Conservation (phyloP, 352 stramenopile genomes). For the Phytophthora pisi region DNA sequence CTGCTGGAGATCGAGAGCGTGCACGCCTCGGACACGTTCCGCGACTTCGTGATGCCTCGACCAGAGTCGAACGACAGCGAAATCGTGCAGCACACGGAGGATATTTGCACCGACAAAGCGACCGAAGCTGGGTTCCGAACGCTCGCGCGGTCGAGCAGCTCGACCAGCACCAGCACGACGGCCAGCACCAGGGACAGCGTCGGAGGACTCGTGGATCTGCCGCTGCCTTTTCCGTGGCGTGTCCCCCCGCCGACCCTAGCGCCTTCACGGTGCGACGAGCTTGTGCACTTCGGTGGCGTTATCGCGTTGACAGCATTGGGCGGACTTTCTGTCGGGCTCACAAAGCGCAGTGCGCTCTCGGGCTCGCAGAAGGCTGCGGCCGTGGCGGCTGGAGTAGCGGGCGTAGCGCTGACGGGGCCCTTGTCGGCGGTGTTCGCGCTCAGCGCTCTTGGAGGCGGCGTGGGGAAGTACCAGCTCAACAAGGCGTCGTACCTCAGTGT, state of each 20-base stretch:
- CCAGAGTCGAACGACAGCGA: constrained; percentile 42
- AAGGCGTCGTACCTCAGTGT: constrained; percentile 63
- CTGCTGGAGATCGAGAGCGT: constrained; percentile 64
- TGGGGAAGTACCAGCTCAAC: constrained; percentile 73
- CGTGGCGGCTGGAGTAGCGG: constrained; percentile 57
- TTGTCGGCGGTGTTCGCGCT: constrained; percentile 59
- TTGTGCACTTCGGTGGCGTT: constrained; percentile 50
- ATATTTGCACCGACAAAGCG: constrained; percentile 6
- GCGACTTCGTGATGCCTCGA: constrained; percentile 54
- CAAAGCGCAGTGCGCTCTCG: constrained; percentile 58
- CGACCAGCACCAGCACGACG: constrained; percentile 25
- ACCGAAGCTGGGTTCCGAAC: not conserved
- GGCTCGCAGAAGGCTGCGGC: constrained; percentile 60
- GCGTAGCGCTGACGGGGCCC: constrained; percentile 56
- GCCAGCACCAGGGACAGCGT: constrained; percentile 31
- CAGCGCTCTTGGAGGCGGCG: constrained; percentile 55
- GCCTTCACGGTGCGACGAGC: constrained; percentile 34
- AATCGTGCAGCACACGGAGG: constrained; percentile 10
- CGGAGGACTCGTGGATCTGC: constrained; percentile 9
- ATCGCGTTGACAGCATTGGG: constrained; percentile 56
- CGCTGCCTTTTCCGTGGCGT: constrained; percentile 25
- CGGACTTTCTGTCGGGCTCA: constrained; percentile 56
- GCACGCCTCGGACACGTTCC: constrained; percentile 44
- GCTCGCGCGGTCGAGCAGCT: constrained; percentile 20
- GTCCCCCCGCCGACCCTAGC: constrained; percentile 25